Base-by-base conservation (phyloP, 2,329 filamentous ascomycete species). In the Trichophyton schoenleinii region DNA sequence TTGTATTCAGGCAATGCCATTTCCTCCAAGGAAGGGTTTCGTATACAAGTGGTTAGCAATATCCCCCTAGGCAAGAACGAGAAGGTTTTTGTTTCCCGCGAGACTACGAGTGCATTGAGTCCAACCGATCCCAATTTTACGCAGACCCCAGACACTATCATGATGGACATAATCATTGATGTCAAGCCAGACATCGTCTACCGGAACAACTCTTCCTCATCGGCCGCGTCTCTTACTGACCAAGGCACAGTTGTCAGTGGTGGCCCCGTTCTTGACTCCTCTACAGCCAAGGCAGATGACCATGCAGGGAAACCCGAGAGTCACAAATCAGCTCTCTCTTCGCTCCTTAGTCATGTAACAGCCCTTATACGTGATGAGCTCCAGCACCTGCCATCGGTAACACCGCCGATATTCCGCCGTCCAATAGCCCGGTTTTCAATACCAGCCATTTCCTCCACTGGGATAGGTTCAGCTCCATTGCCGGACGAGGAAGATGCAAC, bases 21-120 rank as follows among this genome's bases (percentile, higher is more conserved):
- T 8, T 57, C 61, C 22, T 20, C 57, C 2, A 62, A 62, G 61
- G 75, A 75, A 42, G 73, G 72, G 9, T 80, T 73, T 61, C 74
- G 78, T 49, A 86, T 97, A 48, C 88, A 87, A 62, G 87, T 88
- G 52, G 85, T 96, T 64, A 91, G 89, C 48, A 89, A 87, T 66
- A 82, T 91, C 46, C 83, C 87, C 0, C 79, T 99, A 2, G 92
- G 92, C 3, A 86, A 88, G 57, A 90, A 97, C 69, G 92, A 97
- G 73, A 88, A 87, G 65, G 84, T 96, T 20, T 88, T 89, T 70
- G 82, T 97, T 65, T 84, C 87, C 25, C 85, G 90, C 62, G 82
- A 92, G 28, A 84, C 90, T 31, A 84, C 87, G 62, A 86, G 88
- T 65, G 82, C 91, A 41, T 68, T 80, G 38, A 77, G 77, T 68